These are phyloP conservation scores for Amanita pallidorosea DNA, from an alignment of 768 basidiomycete species.

Conservation along the genomic window DNA sequence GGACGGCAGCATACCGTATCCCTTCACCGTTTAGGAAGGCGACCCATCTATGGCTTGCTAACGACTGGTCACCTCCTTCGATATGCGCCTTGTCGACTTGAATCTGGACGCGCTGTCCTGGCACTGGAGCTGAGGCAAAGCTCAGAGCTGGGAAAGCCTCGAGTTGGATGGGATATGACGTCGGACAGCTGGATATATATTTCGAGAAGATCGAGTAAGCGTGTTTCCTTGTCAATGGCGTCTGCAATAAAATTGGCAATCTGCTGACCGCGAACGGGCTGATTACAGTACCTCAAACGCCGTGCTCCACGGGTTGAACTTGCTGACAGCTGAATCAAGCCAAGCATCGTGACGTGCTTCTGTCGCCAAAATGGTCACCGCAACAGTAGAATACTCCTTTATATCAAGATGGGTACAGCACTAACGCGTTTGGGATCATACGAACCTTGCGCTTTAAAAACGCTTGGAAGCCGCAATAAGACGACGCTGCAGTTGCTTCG, in stretches of 20 bases:
- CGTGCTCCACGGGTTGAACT: slow-evolving; percentile 43
- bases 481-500: slow-evolving; percentile 45
- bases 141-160: background rate
- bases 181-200: slow-evolving; percentile 1
- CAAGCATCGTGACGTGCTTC: slow-evolving; percentile 60
- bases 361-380: slow-evolving; percentile 47
- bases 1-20: background rate
- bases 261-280: slow-evolving; percentile 7
- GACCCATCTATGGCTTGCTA: background rate
- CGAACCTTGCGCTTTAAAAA: slow-evolving; percentile 29
- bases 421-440: slow-evolving; percentile 8
- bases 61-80: background rate
- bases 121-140: background rate
- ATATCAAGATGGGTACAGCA: background rate
- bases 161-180: background rate
- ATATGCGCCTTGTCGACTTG: background rate
- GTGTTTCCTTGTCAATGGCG: slow-evolving; percentile 3
- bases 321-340: slow-evolving; percentile 39
- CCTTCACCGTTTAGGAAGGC: slow-evolving; percentile 4
- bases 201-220: background rate
- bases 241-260: background rate
- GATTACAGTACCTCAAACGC: slow-evolving; percentile 47
- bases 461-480: slow-evolving; percentile 47
- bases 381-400: slow-evolving; percentile 37
- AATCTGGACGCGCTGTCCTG: background rate